These are phyloP conservation scores for Astrocystis sublimbata DNA, from an alignment of 495 filamentous ascomycete genomes.

Conservation along the genomic window DNA sequence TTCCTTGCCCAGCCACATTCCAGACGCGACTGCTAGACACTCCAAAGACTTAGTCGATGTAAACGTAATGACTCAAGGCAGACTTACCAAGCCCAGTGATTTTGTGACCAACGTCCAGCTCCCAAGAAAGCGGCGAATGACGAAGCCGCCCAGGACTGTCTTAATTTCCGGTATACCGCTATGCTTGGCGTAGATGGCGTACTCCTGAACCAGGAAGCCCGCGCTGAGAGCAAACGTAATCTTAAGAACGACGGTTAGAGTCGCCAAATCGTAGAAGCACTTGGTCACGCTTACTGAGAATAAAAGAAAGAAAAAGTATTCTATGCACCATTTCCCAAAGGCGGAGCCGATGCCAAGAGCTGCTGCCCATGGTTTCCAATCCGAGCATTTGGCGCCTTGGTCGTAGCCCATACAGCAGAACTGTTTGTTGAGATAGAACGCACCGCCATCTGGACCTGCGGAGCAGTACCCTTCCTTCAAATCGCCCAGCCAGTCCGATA, in stretches of 20 bases:
- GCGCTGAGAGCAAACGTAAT: constrained; percentile 79
- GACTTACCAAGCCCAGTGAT: constrained; percentile 79
- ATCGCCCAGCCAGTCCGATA: constrained; percentile 93
- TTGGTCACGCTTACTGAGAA: constrained; percentile 63
- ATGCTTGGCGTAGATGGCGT: constrained; percentile 87
- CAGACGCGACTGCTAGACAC: constrained; percentile 93
- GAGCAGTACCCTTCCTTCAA: constrained; percentile 90
- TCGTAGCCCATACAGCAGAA: constrained; percentile 95
- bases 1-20: constrained; percentile 98
- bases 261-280: background rate
- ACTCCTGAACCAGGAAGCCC: constrained; percentile 76
- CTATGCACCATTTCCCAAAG: constrained; percentile 73
- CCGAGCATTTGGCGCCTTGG: constrained; percentile 70
- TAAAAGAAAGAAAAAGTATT: constrained; percentile 81
- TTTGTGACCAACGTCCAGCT: constrained; percentile 92
- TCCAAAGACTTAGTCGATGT: constrained; percentile 38
- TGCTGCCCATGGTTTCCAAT: constrained; percentile 83
- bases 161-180: constrained; percentile 99
- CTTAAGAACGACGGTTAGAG: constrained; percentile 44
- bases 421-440: constrained; percentile 83
- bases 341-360: constrained; percentile 65
- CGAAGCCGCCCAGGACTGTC: constrained; percentile 91
- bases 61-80: background rate
- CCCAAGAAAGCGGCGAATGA: constrained; percentile 89
- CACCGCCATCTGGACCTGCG: constrained; percentile 69